Evolutionary conservation across 2,329 filamentous ascomycete species (phyloP), one percentile per base, ranked within the genome.

Genomic region (Aspergillus neoniger): DNA sequence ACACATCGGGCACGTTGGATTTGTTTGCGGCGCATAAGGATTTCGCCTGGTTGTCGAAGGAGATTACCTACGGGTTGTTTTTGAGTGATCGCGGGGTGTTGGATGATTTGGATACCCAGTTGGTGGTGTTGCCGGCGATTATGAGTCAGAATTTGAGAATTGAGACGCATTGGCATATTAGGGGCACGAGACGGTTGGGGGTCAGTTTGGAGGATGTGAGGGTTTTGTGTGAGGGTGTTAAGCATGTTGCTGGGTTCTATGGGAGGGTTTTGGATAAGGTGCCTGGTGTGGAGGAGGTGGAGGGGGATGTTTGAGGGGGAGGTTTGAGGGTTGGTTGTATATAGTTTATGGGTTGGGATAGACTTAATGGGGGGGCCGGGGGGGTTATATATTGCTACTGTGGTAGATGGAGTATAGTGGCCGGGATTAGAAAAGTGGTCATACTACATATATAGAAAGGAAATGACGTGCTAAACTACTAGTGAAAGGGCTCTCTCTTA

Each of bases 1-100:
- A 87, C 64, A 76, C 68, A 7, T 61, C 55, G 1, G 61, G 57
- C 74, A 75, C 73, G 4, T 54, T 76, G 61, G 67, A 73, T 44
- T 23, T 74, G 38, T 73, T 76, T 52, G 58, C 41, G 14, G 70
- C 72, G 23, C 74, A 76, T 52, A 62, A 61, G 19, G 74, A 79
- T 32, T 92, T 96, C 73, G 81, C 85, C 9, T 88, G 86, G 70
- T 84, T 96, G 77, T 90, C 92, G 75, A 82, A 91, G 54, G 90
- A 89, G 17, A 85, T 89, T 14, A 87, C 85, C 2, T 96, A 96
- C 79, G 80, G 80, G 12, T 67, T 85, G 70, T 82, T 84, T 54
- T 70, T 81, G 50, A 76, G 76, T 14, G 79, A 81, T 66, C 74
- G 79, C 15, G 70, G 73, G 48, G 68, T 78, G 8, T 61, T 81